phyloP scores from a whole-genome alignment of 495 filamentous ascomycete species.

The Talaromyces thailandensis region DNA sequence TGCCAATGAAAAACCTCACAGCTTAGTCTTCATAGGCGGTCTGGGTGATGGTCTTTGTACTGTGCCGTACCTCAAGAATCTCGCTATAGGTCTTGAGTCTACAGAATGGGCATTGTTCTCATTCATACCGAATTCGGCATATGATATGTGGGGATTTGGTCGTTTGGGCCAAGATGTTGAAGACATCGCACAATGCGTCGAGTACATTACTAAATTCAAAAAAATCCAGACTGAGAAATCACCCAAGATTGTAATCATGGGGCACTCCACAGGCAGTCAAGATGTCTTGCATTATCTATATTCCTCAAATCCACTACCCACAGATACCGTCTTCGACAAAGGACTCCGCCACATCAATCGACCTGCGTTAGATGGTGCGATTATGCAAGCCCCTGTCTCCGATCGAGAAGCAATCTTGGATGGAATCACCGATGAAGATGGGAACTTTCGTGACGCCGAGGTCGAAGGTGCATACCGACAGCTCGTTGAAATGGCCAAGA shows the following conservation, averaged over 20 bases:
- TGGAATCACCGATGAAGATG: slow-evolving; percentile 10
- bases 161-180: slow-evolving; percentile 60
- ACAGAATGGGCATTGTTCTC: slow-evolving; percentile 54
- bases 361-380: slow-evolving; percentile 62
- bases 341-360: slow-evolving; percentile 18
- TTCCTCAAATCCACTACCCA: slow-evolving; percentile 21
- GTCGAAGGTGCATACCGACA: slow-evolving; percentile 36
- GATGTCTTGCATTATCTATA: slow-evolving; percentile 73
- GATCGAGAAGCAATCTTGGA: slow-evolving; percentile 61
- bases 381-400: slow-evolving; percentile 73
- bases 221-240: slow-evolving; percentile 13
- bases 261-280: slow-evolving; percentile 83
- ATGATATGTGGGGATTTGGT: slow-evolving; percentile 63
- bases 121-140: slow-evolving; percentile 53
- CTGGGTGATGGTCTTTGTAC: slow-evolving; percentile 73
- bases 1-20: slow-evolving; percentile 41
- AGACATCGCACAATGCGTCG: slow-evolving; percentile 65
- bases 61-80: slow-evolving; percentile 46
- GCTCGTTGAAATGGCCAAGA: slow-evolving; percentile 42
- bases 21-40: slow-evolving; percentile 76
- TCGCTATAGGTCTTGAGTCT: slow-evolving; percentile 50
- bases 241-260: slow-evolving; percentile 72
- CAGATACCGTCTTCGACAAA: slow-evolving; percentile 10
- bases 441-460: slow-evolving; percentile 10
- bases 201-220: slow-evolving; percentile 50